Conservation (phyloP, 768 basidiomycete species). For the Boletus pseudo-olivaceus region DNA sequence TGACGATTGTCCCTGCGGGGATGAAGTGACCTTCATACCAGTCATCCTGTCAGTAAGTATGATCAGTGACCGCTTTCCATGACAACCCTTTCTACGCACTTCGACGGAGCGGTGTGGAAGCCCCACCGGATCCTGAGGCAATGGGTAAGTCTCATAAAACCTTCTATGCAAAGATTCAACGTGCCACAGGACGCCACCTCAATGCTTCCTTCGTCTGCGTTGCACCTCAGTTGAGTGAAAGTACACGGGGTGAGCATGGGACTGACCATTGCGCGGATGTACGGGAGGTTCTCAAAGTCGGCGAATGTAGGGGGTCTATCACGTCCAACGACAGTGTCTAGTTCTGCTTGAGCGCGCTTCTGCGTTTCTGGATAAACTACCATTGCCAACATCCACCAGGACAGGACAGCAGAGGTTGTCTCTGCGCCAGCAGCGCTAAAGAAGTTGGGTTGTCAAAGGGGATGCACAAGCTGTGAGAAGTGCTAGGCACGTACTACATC, state of each 20-base stretch:
- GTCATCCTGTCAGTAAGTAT: slow-evolving; percentile 14
- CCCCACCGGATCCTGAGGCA: neutral
- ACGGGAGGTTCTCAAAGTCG: slow-evolving; percentile 4
- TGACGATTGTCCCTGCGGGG: slow-evolving; percentile 15
- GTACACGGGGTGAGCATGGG: no score
- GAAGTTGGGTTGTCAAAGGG: neutral
- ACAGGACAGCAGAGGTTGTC: slow-evolving; percentile 1
- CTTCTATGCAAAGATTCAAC: neutral
- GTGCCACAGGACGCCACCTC: slow-evolving; percentile 7
- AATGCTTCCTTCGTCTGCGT: slow-evolving; percentile 7
- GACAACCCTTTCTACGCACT: neutral
- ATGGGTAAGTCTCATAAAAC: neutral
- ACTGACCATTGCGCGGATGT: slow-evolving; percentile 7
- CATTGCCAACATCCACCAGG: slow-evolving; percentile 26
- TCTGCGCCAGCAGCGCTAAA: slow-evolving; percentile 5
- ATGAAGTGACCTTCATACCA: slow-evolving; percentile 23
- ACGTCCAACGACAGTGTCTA: slow-evolving; percentile 24
- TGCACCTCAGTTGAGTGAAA: neutral
- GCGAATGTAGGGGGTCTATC: slow-evolving; percentile 17
- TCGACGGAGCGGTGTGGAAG: slow-evolving; percentile 2
- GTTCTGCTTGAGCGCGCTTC: slow-evolving; percentile 20
- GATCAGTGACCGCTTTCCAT: neutral
- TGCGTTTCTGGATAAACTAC: slow-evolving; percentile 26
- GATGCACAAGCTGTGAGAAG: neutral
- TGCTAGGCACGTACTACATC: slow-evolving; percentile 6